Conservation (phyloP, 768 basidiomycete genomes). For the Mycena pura region DNA sequence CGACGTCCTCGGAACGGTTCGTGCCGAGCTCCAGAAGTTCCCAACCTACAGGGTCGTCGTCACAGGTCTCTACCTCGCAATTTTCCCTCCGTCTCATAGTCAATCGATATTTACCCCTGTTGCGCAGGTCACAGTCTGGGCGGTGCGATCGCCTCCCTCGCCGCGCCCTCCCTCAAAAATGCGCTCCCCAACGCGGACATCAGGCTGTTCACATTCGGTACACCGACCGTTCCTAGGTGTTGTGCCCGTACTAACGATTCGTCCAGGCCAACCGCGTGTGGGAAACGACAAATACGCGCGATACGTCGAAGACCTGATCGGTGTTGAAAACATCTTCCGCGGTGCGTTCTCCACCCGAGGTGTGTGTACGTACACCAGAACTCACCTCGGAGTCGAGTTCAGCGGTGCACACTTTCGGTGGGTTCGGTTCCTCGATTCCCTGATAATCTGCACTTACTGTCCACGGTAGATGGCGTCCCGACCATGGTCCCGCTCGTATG, state of each 20-base stretch:
- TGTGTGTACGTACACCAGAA: not conserved
- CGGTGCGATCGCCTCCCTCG: conserved; percentile 32
- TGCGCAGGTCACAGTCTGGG: conserved; percentile 28
- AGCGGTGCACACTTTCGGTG: conserved; percentile 11
- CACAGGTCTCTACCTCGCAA: not conserved
- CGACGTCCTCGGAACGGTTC: not conserved
- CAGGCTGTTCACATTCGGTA: conserved; percentile 10
- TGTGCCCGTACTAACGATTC: too few relatives aligned
- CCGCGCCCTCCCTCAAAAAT: conserved; percentile 23
- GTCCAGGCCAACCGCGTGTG: conserved; percentile 28
- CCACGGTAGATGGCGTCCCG: conserved; percentile 14
- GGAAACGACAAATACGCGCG: conserved; percentile 23
- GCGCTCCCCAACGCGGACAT: conserved; percentile 12
- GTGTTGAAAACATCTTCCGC: conserved; percentile 15
- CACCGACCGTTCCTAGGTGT: too few relatives aligned
- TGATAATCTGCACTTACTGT: not conserved
- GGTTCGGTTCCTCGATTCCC: not conserved
- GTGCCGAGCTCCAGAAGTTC: not conserved
- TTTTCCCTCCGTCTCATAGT: too few relatives aligned
- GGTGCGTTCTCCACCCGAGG: too few relatives aligned
- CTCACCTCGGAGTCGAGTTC: too few relatives aligned
- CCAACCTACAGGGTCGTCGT: conserved; percentile 23
- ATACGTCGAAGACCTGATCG: conserved; percentile 18
- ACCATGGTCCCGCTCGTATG: conserved; percentile 19
- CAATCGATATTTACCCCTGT: too few relatives aligned